These are phyloP conservation scores for Eustoma russellianum DNA, from an alignment of 257 asterid genomes.

Conservation along the genomic window DNA sequence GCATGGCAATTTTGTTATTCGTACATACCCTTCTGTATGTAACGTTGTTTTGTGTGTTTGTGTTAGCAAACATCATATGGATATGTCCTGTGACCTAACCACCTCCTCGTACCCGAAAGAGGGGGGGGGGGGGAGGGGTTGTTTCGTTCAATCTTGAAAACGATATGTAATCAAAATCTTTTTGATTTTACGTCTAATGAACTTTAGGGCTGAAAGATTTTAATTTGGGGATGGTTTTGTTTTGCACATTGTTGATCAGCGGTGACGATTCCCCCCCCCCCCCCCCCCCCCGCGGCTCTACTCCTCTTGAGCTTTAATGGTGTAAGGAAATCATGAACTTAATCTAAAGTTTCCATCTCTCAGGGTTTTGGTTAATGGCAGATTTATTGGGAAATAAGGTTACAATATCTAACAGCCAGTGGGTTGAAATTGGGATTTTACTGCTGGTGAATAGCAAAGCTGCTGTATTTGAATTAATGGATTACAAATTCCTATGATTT, in stretches of 20 bases:
- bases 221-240: conserved; percentile 23
- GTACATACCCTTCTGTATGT: conserved; percentile 8
- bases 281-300: too few relatives aligned
- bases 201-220: conserved; percentile 7
- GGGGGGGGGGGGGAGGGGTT: too few relatives aligned
- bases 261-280: too few relatives aligned
- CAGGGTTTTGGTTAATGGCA: conserved; percentile 17
- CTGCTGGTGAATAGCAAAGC: conserved; percentile 13
- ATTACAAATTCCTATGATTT: too few relatives aligned
- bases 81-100: conserved; percentile 17
- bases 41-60: conserved; percentile 9
- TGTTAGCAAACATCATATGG: conserved; percentile 3
- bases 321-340: conserved; percentile 4
- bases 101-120: conserved; percentile 15
- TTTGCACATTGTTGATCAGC: conserved; percentile 9
- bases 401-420: conserved; percentile 1
- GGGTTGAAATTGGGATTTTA: background rate
- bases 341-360: conserved; percentile 24
- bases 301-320: background rate
- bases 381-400: conserved; percentile 5
- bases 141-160: conserved; percentile 5
- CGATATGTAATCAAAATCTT: conserved; percentile 2
- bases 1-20: conserved; percentile 19
- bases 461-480: conserved; percentile 23
- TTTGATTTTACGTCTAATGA: background rate